These are phyloP conservation scores for Xylaria sp. DNA, from an alignment of 2,329 filamentous ascomycete genomes.

Conservation along the genomic window DNA sequence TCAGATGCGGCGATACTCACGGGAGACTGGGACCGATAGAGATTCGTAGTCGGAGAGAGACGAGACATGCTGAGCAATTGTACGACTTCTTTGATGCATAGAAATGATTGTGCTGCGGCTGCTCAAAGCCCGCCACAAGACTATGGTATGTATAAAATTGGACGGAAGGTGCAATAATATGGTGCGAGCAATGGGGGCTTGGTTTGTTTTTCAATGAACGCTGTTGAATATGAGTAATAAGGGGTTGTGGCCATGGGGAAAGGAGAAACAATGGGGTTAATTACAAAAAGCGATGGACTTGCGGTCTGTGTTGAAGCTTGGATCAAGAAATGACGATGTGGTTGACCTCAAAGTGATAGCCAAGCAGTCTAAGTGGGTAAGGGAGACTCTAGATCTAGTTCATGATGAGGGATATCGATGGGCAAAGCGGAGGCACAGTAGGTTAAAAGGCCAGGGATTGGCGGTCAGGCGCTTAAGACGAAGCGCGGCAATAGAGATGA, in stretches of 20 bases:
- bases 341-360: conserved; percentile 22
- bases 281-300: conserved; percentile 31
- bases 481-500: conserved; percentile 4
- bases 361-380: conserved; percentile 31
- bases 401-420: conserved; percentile 9
- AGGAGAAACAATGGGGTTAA: conserved; percentile 26
- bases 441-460: conserved; percentile 9
- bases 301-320: conserved; percentile 34
- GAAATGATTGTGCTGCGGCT: not conserved
- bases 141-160: not conserved
- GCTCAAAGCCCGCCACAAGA: not conserved
- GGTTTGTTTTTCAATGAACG: conserved; percentile 23
- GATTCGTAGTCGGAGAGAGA: conserved; percentile 39
- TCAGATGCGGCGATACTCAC: conserved; percentile 59
- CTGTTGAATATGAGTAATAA: not conserved
- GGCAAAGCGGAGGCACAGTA: conserved; percentile 10
- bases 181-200: not conserved
- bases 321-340: conserved; percentile 25
- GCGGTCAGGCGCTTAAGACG: not conserved
- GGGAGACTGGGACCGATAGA: conserved; percentile 51
- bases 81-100: conserved; percentile 30
- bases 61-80: conserved; percentile 43
- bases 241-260: conserved; percentile 25
- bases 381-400: conserved; percentile 20
- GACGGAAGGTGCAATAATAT: not conserved